Evolutionary conservation across 176 grass and related monocot species (phyloP).

Genomic region (Musa acuminata): DNA sequence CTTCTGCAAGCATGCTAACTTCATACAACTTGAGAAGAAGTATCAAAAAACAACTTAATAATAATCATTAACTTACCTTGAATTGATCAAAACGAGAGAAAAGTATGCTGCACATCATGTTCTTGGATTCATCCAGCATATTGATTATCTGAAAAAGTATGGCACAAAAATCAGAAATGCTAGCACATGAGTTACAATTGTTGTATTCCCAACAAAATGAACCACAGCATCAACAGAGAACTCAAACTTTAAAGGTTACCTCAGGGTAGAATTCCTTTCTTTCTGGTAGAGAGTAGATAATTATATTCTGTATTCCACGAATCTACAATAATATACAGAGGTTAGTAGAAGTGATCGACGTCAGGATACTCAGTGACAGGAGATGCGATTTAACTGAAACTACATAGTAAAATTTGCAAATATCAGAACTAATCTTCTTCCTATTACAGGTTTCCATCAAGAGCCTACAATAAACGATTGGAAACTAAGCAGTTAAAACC

Average conservation of each 20-base stretch:
- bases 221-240: neutral
- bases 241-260: slow-evolving; percentile 32
- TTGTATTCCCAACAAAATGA: neutral
- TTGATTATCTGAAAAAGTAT: slow-evolving; percentile 66
- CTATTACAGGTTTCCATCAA: neutral
- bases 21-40: too few relatives aligned
- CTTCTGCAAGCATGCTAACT: too few relatives aligned
- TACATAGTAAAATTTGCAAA: neutral
- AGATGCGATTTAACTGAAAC: neutral
- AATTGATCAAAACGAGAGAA: slow-evolving; percentile 71
- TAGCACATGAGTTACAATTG: neutral
- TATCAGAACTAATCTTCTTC: neutral
- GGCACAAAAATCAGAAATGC: neutral
- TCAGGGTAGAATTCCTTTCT: slow-evolving; percentile 89
- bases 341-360: neutral
- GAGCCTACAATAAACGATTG: neutral
- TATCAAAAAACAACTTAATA: too few relatives aligned
- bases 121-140: slow-evolving; percentile 66
- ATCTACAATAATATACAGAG: slow-evolving; percentile 46
- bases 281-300: slow-evolving; percentile 77
- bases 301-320: slow-evolving; percentile 56
- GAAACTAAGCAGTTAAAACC: slow-evolving; percentile 29
- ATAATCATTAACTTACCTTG: slow-evolving; percentile 36
- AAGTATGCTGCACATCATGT: slow-evolving; percentile 56
- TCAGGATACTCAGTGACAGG: neutral